phyloP scores from a whole-genome alignment of 106 monocot species.

The Acorus gramineus region DNA sequence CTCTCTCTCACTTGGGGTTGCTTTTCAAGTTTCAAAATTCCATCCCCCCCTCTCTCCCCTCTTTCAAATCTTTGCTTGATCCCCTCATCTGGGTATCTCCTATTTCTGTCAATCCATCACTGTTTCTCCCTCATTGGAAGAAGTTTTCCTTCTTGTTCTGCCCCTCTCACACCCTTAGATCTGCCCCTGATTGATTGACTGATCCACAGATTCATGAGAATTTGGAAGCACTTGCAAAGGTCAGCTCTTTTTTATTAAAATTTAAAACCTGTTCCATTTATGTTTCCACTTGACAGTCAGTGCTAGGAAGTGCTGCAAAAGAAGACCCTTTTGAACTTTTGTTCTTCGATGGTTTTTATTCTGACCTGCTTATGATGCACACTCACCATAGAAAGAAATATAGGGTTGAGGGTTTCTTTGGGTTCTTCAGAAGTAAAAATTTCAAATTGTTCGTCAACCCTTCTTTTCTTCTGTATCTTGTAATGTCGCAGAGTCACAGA shows the following conservation, averaged over 20 bases:
- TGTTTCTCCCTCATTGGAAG: not conserved
- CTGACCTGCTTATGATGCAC: conserved; percentile 61
- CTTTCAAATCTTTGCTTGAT: not conserved
- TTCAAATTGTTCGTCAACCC: conserved; percentile 1
- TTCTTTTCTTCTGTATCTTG: conserved; percentile 25
- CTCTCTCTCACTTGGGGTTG: not conserved
- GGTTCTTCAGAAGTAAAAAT: conserved; percentile 16
- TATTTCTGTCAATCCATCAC: not conserved
- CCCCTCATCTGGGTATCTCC: not conserved
- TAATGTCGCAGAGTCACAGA: conserved; percentile 24
- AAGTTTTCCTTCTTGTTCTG: not conserved
- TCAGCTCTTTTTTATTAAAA: not conserved
- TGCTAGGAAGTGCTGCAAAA: too few species aligned
- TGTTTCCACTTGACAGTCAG: too few species aligned
- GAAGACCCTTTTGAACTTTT: not conserved
- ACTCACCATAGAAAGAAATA: conserved; percentile 21
- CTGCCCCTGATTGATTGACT: not conserved
- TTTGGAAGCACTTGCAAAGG: conserved; percentile 7
- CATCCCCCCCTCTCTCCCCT: not conserved
- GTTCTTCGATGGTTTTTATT: conserved; percentile 23
- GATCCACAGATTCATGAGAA: conserved; percentile 8
- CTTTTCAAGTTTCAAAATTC: not conserved
- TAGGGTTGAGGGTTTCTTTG: conserved; percentile 50
- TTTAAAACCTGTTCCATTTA: too few species aligned
- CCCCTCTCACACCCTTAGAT: conserved; percentile 1